These are phyloP conservation scores for Inga leiocalycina DNA, from an alignment of 306 rosid species.

Conservation along the genomic window DNA sequence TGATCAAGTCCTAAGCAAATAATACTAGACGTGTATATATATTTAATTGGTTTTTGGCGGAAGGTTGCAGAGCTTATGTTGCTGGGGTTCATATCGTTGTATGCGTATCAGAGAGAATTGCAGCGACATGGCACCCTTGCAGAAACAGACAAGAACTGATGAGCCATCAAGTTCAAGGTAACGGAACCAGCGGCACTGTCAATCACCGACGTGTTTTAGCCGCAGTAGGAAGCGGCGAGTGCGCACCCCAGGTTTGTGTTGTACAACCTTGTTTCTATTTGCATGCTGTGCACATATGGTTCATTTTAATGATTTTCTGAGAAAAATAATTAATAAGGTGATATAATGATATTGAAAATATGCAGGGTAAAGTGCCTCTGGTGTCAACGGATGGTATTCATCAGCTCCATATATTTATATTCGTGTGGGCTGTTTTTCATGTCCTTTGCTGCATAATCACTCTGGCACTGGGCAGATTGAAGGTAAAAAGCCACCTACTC, in stretches of 20 bases:
- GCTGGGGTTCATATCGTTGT: conserved; percentile 83
- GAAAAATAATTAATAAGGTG: not conserved
- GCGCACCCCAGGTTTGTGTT: conserved; percentile 33
- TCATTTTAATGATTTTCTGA: not conserved
- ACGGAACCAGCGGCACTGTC: conserved; percentile 23
- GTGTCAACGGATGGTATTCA: conserved; percentile 66
- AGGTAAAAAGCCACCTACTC: not conserved
- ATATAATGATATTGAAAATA: not conserved
- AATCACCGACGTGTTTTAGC: conserved; percentile 51
- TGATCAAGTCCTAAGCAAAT: not conserved
- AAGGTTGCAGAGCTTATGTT: conserved; percentile 74
- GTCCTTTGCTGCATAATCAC: conserved; percentile 50
- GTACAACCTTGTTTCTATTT: not conserved
- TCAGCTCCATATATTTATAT: conserved; percentile 72
- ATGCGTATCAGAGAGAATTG: conserved; percentile 60
- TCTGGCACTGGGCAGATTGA: not conserved
- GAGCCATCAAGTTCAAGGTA: not conserved
- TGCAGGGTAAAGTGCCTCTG: conserved; percentile 61
- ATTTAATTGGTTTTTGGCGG: not conserved
- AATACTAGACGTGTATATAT: not conserved
- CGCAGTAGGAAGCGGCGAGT: conserved; percentile 40
- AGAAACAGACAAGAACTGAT: not conserved
- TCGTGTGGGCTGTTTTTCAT: conserved; percentile 62
- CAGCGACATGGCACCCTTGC: conserved; percentile 81
- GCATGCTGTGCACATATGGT: not conserved